phyloP scores from a whole-genome alignment of 1,284 basidiomycete species.

The Trametes pubescens region DNA sequence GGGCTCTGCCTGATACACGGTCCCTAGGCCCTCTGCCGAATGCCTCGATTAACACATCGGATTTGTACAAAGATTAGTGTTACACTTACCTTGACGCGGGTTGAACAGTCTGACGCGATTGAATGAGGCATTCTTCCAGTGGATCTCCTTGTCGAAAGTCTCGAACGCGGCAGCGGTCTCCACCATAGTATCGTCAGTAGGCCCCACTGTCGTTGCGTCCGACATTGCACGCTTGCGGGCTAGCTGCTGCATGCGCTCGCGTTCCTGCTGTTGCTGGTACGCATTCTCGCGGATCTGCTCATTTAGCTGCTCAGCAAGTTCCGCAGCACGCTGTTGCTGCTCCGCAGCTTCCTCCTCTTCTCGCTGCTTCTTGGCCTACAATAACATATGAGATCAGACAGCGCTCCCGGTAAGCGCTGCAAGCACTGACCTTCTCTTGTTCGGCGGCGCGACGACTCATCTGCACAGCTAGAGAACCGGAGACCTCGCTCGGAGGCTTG shows the following conservation, averaged over 20 bases:
- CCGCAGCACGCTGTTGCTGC: conserved; percentile 54
- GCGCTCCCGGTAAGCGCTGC: background rate
- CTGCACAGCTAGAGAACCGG: conserved; percentile 74
- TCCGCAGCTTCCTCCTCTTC: conserved; percentile 59
- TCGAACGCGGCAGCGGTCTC: conserved; percentile 62
- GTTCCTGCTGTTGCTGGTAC: conserved; percentile 57
- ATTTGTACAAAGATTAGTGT: background rate
- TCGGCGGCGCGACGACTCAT: conserved; percentile 76
- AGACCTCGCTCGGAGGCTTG: conserved; percentile 61
- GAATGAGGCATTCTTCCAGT: conserved; percentile 66
- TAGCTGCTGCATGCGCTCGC: conserved; percentile 58
- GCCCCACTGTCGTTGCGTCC: conserved; percentile 65
- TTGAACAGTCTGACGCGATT: conserved; percentile 74
- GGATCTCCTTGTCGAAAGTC: conserved; percentile 64
- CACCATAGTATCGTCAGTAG: conserved; percentile 42
- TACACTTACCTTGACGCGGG: conserved; percentile 60
- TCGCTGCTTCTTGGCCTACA: conserved; percentile 50
- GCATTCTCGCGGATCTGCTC: conserved; percentile 70
- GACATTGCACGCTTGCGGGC: conserved; percentile 69
- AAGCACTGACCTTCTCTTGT: conserved; percentile 60
- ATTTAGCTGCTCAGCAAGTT: conserved; percentile 62
- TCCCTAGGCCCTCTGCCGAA: conserved; percentile 65
- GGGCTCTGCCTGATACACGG: conserved; percentile 75
- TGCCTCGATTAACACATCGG: background rate
- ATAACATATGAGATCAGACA: background rate